Conservation (phyloP, 2,329 filamentous ascomycete genomes). For the Endoconidiophora laricicola region DNA sequence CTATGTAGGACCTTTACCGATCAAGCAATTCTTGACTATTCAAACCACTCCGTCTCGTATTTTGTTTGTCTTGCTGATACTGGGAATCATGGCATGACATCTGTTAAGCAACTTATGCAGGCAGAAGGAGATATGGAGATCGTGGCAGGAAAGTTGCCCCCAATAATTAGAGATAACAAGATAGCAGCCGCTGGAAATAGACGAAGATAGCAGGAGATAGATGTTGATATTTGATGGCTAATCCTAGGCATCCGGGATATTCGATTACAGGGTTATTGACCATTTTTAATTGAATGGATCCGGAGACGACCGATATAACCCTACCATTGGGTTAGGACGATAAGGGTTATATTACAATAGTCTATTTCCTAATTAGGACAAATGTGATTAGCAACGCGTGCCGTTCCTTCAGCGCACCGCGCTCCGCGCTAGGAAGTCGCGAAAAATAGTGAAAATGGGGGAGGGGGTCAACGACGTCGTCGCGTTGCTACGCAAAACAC, state of each 20-base stretch:
- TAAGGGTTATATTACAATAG: neutral
- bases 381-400: conserved; percentile 4
- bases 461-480: neutral
- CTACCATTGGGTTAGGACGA: too few relatives aligned
- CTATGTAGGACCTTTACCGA: too few relatives aligned
- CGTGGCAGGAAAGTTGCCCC: neutral
- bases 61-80: too few relatives aligned
- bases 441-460: neutral
- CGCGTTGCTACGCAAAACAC: conserved; percentile 5
- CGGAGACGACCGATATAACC: neutral
- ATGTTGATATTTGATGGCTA: neutral
- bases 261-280: neutral
- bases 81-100: too few relatives aligned
- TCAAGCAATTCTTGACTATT: too few relatives aligned
- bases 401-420: neutral
- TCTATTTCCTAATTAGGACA: neutral
- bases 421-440: neutral
- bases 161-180: neutral
- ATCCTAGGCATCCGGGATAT: neutral
- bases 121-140: neutral
- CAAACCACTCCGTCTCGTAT: too few relatives aligned
- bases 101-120: neutral
- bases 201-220: conserved; percentile 12
- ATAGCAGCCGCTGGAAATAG: conserved; percentile 9
- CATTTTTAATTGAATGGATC: neutral